Base-by-base conservation (phyloP, 139 green algal species). In the Chlamydomonas sp. region DNA sequence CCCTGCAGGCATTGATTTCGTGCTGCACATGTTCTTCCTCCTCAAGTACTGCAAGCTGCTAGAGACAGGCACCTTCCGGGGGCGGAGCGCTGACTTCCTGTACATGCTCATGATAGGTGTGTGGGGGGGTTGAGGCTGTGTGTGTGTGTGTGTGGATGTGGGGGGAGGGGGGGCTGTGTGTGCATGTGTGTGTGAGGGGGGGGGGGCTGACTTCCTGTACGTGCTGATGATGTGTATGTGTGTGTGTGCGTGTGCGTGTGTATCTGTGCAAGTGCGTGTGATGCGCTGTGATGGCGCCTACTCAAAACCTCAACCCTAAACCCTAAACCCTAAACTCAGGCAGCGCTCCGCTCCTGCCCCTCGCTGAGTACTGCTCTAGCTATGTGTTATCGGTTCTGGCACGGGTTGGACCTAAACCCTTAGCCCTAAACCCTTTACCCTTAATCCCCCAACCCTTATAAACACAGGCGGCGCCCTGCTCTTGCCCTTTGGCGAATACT, bases 21-120 rank as follows among this genome's bases (percentile, higher is more conserved):
- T 99, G 10, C 98, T 99, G 76, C 95, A 99, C 84, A 98, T 99
- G 90, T 99, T 98, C 84, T 99, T 99, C 79, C 83, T 99, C 4
- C 73, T 96, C 22, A 92, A 95, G 70, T 99, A 99, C 84, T 94
- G 81, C 81, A 96, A 95, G 74, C 80, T 88, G 1, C 74, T 99
- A 48, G 95, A 99, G 69, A 5, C 76, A 89, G 83, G 84, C 33
- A 92, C 85, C 10, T 99, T 99, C 78, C 86, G 90, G 29, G 88
- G 89, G n/a, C 81, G 91, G 30, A 89, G 81, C 10, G 92, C 91
- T 37, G 95, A 99, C 73, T 99, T 99, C 70, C 77, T 99, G 30
- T 99, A 86, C 85, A 99, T 99, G 95, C 84, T 99, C 35, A 38
- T 98, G 2, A n/a, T n/a, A n/a, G n/a, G n/a, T n/a, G n/a, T n/a